These are phyloP conservation scores for Hirsutella rhossiliensis DNA, from an alignment of 2,329 filamentous ascomycete genomes.

Conservation along the genomic window DNA sequence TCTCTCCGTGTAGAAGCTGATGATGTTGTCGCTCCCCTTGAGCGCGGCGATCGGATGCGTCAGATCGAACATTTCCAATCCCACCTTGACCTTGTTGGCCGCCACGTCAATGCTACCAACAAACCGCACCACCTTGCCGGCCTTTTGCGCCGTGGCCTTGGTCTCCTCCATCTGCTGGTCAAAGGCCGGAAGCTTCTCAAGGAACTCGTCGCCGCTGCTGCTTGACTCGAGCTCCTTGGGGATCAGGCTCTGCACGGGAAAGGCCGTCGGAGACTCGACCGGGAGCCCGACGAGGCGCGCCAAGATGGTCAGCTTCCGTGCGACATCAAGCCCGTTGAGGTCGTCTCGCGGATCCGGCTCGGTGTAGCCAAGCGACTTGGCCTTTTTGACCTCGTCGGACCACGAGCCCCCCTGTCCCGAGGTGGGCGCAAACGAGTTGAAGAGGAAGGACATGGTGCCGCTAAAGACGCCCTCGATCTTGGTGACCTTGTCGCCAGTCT, in stretches of 20 bases:
- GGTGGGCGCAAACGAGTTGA: slow-evolving; percentile 90
- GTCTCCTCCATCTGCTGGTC: slow-evolving; percentile 83
- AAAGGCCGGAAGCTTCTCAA: slow-evolving; percentile 67
- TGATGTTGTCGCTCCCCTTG: slow-evolving; percentile 97
- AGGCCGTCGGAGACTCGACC: slow-evolving; percentile 72
- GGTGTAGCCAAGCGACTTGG: slow-evolving; percentile 86
- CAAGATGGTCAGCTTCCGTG: slow-evolving; percentile 91
- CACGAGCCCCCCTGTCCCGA: slow-evolving; percentile 65
- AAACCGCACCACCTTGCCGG: slow-evolving; percentile 87
- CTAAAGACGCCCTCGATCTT: slow-evolving; percentile 97
- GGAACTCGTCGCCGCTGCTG: slow-evolving; percentile 72
- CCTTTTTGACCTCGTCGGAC: slow-evolving; percentile 83
- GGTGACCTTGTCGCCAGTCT: slow-evolving; percentile 82
- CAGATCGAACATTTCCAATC: slow-evolving; percentile 77
- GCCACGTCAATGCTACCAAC: slow-evolving; percentile 85
- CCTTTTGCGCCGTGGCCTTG: slow-evolving; percentile 72
- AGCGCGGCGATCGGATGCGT: slow-evolving; percentile 86
- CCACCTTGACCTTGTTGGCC: slow-evolving; percentile 77
- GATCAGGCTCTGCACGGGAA: slow-evolving; percentile 90
- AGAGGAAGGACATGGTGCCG: slow-evolving; percentile 94
- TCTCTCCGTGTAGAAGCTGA: slow-evolving; percentile 94
- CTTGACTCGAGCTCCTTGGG: slow-evolving; percentile 73
- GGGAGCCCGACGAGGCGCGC: slow-evolving; percentile 74
- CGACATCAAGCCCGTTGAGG: slow-evolving; percentile 79
- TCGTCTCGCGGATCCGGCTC: slow-evolving; percentile 82